These are phyloP conservation scores for Cercospora sp. DNA, from an alignment of 2,329 filamentous ascomycete species.

Conservation along the genomic window DNA sequence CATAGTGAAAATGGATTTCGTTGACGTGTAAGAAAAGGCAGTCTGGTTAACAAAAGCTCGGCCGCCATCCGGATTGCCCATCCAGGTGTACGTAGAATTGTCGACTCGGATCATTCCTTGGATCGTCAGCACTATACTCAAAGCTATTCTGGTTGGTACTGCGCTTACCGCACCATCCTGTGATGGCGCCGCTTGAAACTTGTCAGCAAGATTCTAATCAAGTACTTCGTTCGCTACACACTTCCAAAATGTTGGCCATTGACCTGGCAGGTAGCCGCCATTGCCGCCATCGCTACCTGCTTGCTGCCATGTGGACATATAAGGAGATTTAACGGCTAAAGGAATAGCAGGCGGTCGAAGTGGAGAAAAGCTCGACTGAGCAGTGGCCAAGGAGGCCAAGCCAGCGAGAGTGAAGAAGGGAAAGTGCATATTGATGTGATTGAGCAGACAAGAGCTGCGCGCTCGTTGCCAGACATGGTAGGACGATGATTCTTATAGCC, in stretches of 20 bases:
- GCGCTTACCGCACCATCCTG: constrained; percentile 59
- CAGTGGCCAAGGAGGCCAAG: constrained; percentile 22
- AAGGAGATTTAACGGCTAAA: constrained; percentile 73
- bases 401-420: constrained; percentile 19
- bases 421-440: constrained; percentile 17
- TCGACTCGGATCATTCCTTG: constrained; percentile 65
- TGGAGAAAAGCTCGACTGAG: constrained; percentile 56
- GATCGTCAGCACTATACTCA: neutral
- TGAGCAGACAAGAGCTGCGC: neutral
- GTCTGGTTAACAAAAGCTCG: constrained; percentile 58
- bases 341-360: constrained; percentile 67
- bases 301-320: constrained; percentile 68
- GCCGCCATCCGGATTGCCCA: constrained; percentile 43
- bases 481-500: neutral
- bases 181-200: constrained; percentile 47
- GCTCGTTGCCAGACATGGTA: neutral
- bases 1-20: constrained; percentile 68
- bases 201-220: neutral
- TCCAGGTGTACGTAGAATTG: constrained; percentile 51
- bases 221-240: neutral
- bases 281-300: constrained; percentile 60
- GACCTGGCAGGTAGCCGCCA: constrained; percentile 62
- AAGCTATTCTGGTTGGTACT: neutral
- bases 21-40: constrained; percentile 68
- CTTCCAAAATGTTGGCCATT: constrained; percentile 60